These are phyloP conservation scores for Coemansia sp. DNA, from an alignment of 192 early-diverging fungal genomes.

Conservation along the genomic window DNA sequence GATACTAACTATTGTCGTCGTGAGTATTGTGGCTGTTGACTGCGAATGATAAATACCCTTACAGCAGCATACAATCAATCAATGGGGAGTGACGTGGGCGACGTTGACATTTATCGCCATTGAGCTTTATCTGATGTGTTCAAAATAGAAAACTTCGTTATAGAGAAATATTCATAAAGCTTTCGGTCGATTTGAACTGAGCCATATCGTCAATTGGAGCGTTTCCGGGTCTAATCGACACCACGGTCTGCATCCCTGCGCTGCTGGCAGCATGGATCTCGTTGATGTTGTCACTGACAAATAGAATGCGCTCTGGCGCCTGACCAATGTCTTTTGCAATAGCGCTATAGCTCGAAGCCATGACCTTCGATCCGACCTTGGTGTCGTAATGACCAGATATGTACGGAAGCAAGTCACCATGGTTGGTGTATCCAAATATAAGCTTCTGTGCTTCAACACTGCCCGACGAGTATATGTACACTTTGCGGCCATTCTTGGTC, in stretches of 20 bases:
- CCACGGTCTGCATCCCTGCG: conserved; percentile 68
- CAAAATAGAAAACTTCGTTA: conserved; percentile 3
- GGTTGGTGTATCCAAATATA: conserved; percentile 79
- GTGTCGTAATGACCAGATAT: conserved; percentile 94
- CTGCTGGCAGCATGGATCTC: conserved; percentile 78
- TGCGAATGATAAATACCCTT: too few species aligned
- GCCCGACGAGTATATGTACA: conserved; percentile 98
- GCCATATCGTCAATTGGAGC: conserved; percentile 14
- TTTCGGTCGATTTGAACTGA: conserved; percentile 6
- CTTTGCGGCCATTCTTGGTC: conserved; percentile 58
- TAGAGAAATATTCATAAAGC: conserved; percentile 35
- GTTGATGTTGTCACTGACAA: conserved; percentile 89
- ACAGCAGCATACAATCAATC: too few species aligned
- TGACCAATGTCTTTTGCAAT: conserved; percentile 72
- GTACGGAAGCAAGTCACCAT: conserved; percentile 74
- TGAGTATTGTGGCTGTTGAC: too few species aligned
- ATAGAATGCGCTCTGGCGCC: conserved; percentile 63
- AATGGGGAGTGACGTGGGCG: too few species aligned
- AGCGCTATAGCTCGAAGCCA: conserved; percentile 65
- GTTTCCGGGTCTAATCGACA: conserved; percentile 80
- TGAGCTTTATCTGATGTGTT: too few species aligned
- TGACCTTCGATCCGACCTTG: conserved; percentile 78
- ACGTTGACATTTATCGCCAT: too few species aligned
- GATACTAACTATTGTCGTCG: too few species aligned
- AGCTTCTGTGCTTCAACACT: conserved; percentile 93